These are phyloP conservation scores for Phytophthora parvispora DNA, from an alignment of 352 stramenopile genomes.

Conservation along the genomic window DNA sequence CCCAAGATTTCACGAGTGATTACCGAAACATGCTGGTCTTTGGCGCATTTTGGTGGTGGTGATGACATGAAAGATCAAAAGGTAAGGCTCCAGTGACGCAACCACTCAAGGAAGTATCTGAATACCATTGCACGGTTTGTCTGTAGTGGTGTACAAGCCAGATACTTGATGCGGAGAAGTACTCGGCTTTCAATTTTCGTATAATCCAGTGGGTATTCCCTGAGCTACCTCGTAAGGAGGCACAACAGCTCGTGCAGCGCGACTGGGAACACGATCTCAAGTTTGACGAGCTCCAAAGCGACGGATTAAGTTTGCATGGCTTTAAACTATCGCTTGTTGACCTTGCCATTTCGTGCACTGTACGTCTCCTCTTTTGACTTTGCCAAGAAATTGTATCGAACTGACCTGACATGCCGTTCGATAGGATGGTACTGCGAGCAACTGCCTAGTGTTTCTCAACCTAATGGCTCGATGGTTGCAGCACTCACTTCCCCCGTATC, in stretches of 20 bases:
- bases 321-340: slow-evolving; percentile 65
- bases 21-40: slow-evolving; percentile 55
- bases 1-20: slow-evolving; percentile 47
- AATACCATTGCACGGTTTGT: background rate
- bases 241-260: slow-evolving; percentile 42
- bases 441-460: slow-evolving; percentile 61
- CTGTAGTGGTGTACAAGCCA: slow-evolving; percentile 44
- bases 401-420: background rate
- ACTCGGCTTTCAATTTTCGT: slow-evolving; percentile 55
- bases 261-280: slow-evolving; percentile 66
- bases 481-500: slow-evolving; percentile 33
- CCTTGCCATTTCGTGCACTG: slow-evolving; percentile 56
- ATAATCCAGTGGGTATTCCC: slow-evolving; percentile 65
- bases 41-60: slow-evolving; percentile 50
- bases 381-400: background rate
- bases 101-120: background rate
- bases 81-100: background rate
- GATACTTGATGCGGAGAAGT: slow-evolving; percentile 56
- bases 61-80: slow-evolving; percentile 1
- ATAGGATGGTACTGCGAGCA: slow-evolving; percentile 47
- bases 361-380: slow-evolving; percentile 8
- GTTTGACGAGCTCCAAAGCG: slow-evolving; percentile 50
- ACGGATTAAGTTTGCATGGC: slow-evolving; percentile 54
- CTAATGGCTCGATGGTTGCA: slow-evolving; percentile 52
- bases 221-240: slow-evolving; percentile 50